Evolutionary conservation across 805 yeast genomes (phyloP), one percentile per base, ranked within the genome.

Genomic region (Saccharomycopsis javanensis): DNA sequence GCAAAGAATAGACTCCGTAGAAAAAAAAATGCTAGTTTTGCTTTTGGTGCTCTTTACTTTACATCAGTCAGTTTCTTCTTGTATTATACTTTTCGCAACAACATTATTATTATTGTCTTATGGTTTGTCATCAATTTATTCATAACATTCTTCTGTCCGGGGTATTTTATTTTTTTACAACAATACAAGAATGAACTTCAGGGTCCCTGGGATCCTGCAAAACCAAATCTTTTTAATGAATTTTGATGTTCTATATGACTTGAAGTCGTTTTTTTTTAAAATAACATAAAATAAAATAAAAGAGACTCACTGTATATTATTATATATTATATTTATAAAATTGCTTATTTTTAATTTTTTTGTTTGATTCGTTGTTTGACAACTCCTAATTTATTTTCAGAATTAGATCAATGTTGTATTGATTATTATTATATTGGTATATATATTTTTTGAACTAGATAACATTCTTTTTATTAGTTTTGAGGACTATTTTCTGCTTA

Each of bases 181-280:
- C 79, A 80, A 68, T 88, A 88, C 67, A 88, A 88, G 68, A 87
- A 83, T 66, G 96, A 88, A 68, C 72, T 88, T 55, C 91, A 86
- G 68, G 96, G 96, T 0, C 96, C 96, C 0, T 88, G 96, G 96
- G 96, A 88, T 67, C 81, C 86, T 1, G 96, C 96, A 5, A 82
- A 79, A 65, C 96, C 96, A 46, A 53, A 30, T 18, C 28, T 56
- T 42, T 28, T 28, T 20, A 42, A 28, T 11, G 51, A 48, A 27
- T 48, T 27, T 27, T 48, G 30, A 16, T 48, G 35, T 23, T 27
- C 28, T 28, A 16, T 11, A n/a, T 48, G 35, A 8, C n/a, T 48
- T 8, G 7, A 10, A 28, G 51, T 27, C 30, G 20, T 7, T 18
- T 5, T 45, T 45, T 5, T 45, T 4, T 45, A n/a, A n/a, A n/a